phyloP scores from a whole-genome alignment of 768 basidiomycete species.

The Tylopilus plumbeoviolaceoides region DNA sequence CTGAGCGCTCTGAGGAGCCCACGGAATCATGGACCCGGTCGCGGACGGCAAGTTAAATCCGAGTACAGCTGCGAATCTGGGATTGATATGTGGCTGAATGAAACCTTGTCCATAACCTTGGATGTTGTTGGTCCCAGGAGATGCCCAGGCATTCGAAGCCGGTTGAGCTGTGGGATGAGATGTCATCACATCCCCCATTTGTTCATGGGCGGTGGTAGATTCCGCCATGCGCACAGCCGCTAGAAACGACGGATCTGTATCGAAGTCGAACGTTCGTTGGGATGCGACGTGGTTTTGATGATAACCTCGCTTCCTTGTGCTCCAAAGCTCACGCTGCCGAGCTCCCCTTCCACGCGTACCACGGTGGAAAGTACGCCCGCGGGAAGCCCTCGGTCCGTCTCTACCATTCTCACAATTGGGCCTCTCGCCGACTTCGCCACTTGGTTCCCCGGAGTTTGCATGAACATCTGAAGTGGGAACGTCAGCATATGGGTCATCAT shows the following conservation, averaged over 20 bases:
- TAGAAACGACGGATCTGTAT: conserved; percentile 30
- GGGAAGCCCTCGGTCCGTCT: neutral
- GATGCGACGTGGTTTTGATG: conserved; percentile 12
- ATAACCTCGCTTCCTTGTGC: conserved; percentile 18
- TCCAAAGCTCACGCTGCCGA: conserved; percentile 14
- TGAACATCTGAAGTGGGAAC: conserved; percentile 29
- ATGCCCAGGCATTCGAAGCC: conserved; percentile 16
- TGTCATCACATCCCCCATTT: conserved; percentile 27
- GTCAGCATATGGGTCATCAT: conserved; percentile 76
- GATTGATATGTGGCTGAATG: conserved; percentile 84
- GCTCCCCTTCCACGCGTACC: conserved; percentile 25
- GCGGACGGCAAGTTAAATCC: conserved; percentile 41
- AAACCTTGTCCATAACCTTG: conserved; percentile 25
- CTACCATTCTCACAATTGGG: conserved; percentile 23
- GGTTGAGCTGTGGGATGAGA: conserved; percentile 12
- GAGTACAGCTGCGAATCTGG: conserved; percentile 67
- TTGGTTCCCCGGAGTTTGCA: neutral
- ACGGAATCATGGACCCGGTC: conserved; percentile 20
- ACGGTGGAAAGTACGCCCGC: conserved; percentile 25
- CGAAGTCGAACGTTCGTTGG: conserved; percentile 31
- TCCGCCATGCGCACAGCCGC: conserved; percentile 48
- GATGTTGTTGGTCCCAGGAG: conserved; percentile 6
- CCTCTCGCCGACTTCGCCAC: conserved; percentile 13
- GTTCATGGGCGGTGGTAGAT: conserved; percentile 40
- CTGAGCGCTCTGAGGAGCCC: conserved; percentile 14